Base-by-base conservation (phyloP, 176 grass and related monocot species). In the Tillandsia leiboldiana region DNA sequence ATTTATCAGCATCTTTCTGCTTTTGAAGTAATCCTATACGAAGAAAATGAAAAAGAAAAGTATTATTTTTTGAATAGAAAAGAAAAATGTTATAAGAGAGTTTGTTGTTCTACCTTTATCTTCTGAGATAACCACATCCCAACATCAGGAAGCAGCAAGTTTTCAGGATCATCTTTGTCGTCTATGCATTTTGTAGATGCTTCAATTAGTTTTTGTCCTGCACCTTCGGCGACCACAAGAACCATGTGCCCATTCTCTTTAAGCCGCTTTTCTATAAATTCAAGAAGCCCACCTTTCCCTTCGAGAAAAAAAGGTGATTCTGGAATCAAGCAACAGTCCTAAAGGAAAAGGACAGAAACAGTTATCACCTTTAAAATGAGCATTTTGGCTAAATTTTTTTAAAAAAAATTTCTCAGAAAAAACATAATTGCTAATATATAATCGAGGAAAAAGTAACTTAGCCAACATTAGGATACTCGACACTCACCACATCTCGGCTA, bases 291-390 rank as follows among this genome's bases (percentile, higher is more conserved):
- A 76, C 89, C 94, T 26, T 89, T 75, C 51, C 93, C 93, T 82
- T 97, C 93, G 70, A 97, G 77, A 78, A 85, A 89, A 83, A 97
- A 97, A 23, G 81, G 86, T 9, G 93, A 97, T 80, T 97, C 94
- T 1, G 93, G 93, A 83, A 97, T 97, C 76, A 97, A 87, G 84
- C 94, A 97, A 73, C 94, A 93, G 47, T 97, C 94, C 94, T 97
- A 51, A 51, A 51, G 24, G 70, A 73, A 67, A 50, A 50, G 9
- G 9, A 76, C n/a, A 42, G 33, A 42, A 52, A 64, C 48, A 63
- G 8, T 62, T 11, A 73, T 74, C 65, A 70, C 57, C 29, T 63
- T 15, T 4, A 8, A 42, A 42, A 42, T 42, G 33, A 68, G 27
- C 57, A 0, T 59, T 59, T 59, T 42, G 54, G 54, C 54, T 17